A percentile compares a stretch with the other conserved stretches of the same genome.
Conservation (phyloP, 345 rosid genomes). For the Bruguiera sexangula region DNA sequence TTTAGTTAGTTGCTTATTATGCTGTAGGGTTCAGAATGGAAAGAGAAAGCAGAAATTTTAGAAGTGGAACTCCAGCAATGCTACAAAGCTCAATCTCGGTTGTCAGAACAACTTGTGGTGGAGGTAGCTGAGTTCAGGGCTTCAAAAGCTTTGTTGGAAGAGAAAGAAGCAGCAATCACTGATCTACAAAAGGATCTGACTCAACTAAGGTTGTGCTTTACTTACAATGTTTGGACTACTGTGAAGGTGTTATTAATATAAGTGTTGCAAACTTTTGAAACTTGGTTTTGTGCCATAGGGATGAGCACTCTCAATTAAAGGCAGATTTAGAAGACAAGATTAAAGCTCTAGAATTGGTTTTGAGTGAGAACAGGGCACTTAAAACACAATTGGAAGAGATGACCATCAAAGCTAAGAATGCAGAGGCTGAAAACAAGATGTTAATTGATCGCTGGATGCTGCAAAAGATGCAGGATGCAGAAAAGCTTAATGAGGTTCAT, state of each 20-base stretch:
- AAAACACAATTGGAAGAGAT: slow-evolving; percentile 58
- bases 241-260: not conserved
- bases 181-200: slow-evolving; percentile 49
- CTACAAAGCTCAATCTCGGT: slow-evolving; percentile 84
- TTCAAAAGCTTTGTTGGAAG: slow-evolving; percentile 61
- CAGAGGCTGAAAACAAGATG: slow-evolving; percentile 88
- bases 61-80: slow-evolving; percentile 86
- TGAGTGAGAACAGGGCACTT: slow-evolving; percentile 58
- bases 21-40: slow-evolving; percentile 87
- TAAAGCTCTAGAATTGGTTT: slow-evolving; percentile 55
- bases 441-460: slow-evolving; percentile 94
- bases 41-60: slow-evolving; percentile 76
- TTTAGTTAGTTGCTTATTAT: not conserved
- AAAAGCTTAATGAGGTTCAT: slow-evolving; percentile 93
- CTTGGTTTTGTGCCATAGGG: slow-evolving; percentile 40
- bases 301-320: slow-evolving; percentile 52
- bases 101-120: slow-evolving; percentile 83
- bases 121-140: slow-evolving; percentile 83
- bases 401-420: slow-evolving; percentile 61
- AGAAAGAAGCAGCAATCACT: slow-evolving; percentile 53
- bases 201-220: slow-evolving; percentile 47
- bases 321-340: slow-evolving; percentile 62
- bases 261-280: slow-evolving; percentile 1
- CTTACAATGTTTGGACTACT: not conserved
- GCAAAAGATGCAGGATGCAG: slow-evolving; percentile 97